Base-by-base conservation (phyloP, 176 grass and related monocot species). In the Eragrostis curvula region DNA sequence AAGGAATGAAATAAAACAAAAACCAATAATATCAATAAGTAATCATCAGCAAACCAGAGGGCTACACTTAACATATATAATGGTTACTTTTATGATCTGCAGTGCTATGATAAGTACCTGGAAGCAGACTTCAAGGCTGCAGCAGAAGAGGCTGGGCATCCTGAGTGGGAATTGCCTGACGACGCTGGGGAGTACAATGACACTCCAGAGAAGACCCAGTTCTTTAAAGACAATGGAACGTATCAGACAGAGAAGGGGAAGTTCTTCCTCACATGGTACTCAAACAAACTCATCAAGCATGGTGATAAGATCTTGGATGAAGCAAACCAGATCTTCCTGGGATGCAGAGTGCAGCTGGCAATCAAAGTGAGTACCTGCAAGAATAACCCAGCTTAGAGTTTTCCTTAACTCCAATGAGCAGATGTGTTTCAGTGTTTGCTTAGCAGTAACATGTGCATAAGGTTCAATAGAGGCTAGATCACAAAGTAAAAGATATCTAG, bases 201-300 rank as follows among this genome's bases (percentile, higher is more conserved):
- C 73, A 89, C 75, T 29, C 96, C 96, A 1, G 88, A 95, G 73
- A 66, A 74, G 10, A 95, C 92, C 6, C 45, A 66, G 16, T 98
- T 98, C 71, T 95, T 98, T 23, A 68, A 78, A 7, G 77, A 80
- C 45, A 78, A 88, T 6, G 96, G 96, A 60, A 93, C 88, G 60
- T 95, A 93, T 69, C 24, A 81, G 30, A 91, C 81, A 1, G 68
- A 93, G 71, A 75, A 91, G 78, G 92, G 96, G 28, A 85, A 79
- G 10, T 98, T 98, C 70, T 98, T 98, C 61, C 90, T 98, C 30
- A 90, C 85, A 61, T 98, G 96, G 96, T 98, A 98, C 73, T 95
- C 92, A 9, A 93, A 86, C 96, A 95, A 91, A 83, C 86, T 98
- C 32, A 93, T 98, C 81, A 72, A 87, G 15, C 96, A 98, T 0